A percentile compares a stretch with the other conserved stretches of the same genome.
Conservation (phyloP, 768 basidiomycete species). For the Suillus lakei region DNA sequence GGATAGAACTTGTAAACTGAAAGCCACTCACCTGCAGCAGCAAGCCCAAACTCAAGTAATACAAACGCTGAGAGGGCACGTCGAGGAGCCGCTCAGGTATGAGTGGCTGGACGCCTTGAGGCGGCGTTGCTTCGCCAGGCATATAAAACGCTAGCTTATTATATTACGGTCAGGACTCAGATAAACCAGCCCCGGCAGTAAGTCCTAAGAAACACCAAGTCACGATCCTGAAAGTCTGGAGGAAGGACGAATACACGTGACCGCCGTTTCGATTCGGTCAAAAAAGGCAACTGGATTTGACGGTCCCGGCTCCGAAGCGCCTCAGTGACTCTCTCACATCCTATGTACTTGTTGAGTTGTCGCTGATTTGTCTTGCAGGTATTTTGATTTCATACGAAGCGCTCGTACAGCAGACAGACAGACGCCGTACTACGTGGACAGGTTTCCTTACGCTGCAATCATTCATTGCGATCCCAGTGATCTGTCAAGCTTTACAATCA, state of each 20-base stretch:
- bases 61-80: conserved; percentile 79
- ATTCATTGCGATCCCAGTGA: background rate
- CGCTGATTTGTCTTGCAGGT: background rate
- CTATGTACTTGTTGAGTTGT: background rate
- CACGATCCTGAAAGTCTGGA: background rate
- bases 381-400: background rate
- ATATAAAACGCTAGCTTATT: conserved; percentile 7
- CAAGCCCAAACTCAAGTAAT: conserved; percentile 74
- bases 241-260: conserved; percentile 9
- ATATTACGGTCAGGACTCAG: conserved; percentile 3
- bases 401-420: background rate
- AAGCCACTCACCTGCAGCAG: conserved; percentile 67
- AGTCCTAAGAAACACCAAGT: conserved; percentile 5
- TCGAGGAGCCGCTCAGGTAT: conserved; percentile 79
- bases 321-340: background rate
- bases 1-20: background rate
- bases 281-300: background rate
- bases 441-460: background rate
- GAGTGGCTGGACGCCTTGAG: conserved; percentile 45
- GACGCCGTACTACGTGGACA: background rate
- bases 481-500: background rate
- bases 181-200: background rate
- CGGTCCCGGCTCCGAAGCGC: background rate
- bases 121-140: conserved; percentile 14
- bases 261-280: background rate